Percentiles rank a stretch among this genome's conserved stretches.
Conservation (phyloP, 2,329 filamentous ascomycete species). For the Thelonectria rubi region DNA sequence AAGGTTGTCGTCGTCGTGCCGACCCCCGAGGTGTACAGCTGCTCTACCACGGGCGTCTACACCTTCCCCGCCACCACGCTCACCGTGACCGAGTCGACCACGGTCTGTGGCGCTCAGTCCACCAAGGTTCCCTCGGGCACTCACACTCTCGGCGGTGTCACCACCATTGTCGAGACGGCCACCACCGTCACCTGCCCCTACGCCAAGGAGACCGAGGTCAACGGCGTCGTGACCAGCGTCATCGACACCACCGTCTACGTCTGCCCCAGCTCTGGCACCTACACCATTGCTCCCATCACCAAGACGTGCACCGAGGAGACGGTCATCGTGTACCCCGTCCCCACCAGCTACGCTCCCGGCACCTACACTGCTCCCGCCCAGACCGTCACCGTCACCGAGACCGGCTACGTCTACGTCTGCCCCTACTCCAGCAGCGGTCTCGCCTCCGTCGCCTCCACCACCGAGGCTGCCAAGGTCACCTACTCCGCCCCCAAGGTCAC, state of each 20-base stretch:
- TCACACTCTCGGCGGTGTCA: constrained; percentile 77
- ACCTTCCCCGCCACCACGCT: constrained; percentile 79
- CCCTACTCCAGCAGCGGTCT: constrained; percentile 64
- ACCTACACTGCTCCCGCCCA: constrained; percentile 76
- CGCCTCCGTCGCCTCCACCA: constrained; percentile 44
- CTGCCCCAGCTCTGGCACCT: constrained; percentile 78
- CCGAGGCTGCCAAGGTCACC: constrained; percentile 29
- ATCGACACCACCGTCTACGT: constrained; percentile 76
- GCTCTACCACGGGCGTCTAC: constrained; percentile 75
- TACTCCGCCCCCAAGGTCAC: constrained; percentile 29
- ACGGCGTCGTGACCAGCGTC: constrained; percentile 69
- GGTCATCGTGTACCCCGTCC: constrained; percentile 70
- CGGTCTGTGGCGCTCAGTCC: constrained; percentile 70
- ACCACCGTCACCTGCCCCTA: constrained; percentile 77
- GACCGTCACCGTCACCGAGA: constrained; percentile 74
- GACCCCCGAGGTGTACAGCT: constrained; percentile 62
- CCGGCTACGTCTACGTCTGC: constrained; percentile 74
- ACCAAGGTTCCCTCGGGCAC: constrained; percentile 70
- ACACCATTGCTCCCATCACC: constrained; percentile 76
- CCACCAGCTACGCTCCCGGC: constrained; percentile 71
- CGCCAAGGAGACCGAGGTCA: constrained; percentile 68
- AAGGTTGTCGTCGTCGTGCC: constrained; percentile 58
- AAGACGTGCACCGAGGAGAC: constrained; percentile 65
- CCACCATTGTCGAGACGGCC: constrained; percentile 71
- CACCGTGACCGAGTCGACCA: constrained; percentile 72